Base-by-base conservation (phyloP, 495 filamentous ascomycete genomes). In the Patellaria atrata region DNA sequence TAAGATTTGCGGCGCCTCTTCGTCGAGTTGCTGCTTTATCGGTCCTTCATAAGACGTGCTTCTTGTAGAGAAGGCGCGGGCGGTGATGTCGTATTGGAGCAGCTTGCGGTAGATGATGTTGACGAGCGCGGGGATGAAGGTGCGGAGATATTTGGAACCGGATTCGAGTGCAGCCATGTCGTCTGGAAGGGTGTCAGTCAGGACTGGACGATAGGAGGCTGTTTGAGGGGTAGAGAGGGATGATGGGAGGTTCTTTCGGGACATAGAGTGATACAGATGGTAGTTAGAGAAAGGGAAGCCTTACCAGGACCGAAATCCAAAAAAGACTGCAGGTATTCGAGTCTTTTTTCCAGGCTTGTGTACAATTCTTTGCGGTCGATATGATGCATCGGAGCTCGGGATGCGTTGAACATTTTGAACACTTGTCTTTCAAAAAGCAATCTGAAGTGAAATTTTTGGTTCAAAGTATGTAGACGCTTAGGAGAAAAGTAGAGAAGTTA, bases 71-170 rank as follows among this genome's bases (percentile, higher is more conserved):
- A 84, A 79, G 12, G 67, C 58, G 1, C 74, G 68, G 1, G 79
- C 78, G 9, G 79, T 82, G 59, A 84, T 82, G 46, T 82, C 78
- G 47, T 70, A 74, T 38, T 73, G 67, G 14, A 84, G 60, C 3
- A 84, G 63, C 48, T 84, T 82, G 32, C 71, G 73, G 57, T 82
- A 84, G n/a, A 82, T 75, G 36, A 82, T 73, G 52, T 80, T 82
- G 53, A 73, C 70, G 18, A 73, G 61, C 8, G 70, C 75, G 0
- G 79, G 79, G 30, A 82, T 80, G 27, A 82, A 62, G 12, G 74
- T 68, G 43, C 78, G 77, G 55, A 83, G 73, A 57, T 81, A 80
- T 50, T 78, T 80, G 32, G 62, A 54, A 25, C 73, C 77, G n/a
- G 60, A 54, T 5, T 63, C 50, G 22, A 84, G 64, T 18, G 77